Conservation (phyloP, 2,329 filamentous ascomycete species). For the Acrocalymma vagum region DNA sequence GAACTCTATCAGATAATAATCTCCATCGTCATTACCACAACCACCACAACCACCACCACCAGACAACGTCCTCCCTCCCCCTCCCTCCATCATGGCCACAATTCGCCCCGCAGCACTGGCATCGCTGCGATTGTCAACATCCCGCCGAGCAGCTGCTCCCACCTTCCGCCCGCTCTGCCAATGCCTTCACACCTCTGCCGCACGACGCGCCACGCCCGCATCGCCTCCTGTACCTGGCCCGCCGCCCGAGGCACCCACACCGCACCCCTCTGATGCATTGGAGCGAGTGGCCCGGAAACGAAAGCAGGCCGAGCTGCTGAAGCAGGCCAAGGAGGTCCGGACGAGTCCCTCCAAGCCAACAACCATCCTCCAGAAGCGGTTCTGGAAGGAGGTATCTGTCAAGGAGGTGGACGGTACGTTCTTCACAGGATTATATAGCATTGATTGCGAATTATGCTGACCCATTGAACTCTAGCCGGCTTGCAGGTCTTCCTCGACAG, state of each 20-base stretch:
- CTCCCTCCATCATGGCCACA: slow-evolving; percentile 30
- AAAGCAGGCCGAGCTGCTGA: slow-evolving; percentile 59
- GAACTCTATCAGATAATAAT: background rate
- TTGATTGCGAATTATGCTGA: background rate
- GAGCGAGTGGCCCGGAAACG: slow-evolving; percentile 58
- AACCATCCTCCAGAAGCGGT: slow-evolving; percentile 71
- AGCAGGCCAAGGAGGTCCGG: slow-evolving; percentile 54
- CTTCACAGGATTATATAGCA: background rate
- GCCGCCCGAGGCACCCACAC: slow-evolving; percentile 65
- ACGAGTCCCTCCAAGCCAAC: slow-evolving; percentile 54
- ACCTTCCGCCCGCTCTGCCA: slow-evolving; percentile 35
- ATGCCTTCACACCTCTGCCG: slow-evolving; percentile 52
- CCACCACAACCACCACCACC: slow-evolving; percentile 5
- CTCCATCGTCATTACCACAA: background rate
- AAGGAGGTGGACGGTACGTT: slow-evolving; percentile 65
- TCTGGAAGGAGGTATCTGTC: slow-evolving; percentile 87
- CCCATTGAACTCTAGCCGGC: slow-evolving; percentile 39
- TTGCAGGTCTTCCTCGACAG: slow-evolving; percentile 77
- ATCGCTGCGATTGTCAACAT: slow-evolving; percentile 23
- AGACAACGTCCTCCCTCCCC: background rate
- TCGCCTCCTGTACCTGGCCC: slow-evolving; percentile 66
- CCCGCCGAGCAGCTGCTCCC: slow-evolving; percentile 23
- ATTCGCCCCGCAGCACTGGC: slow-evolving; percentile 38
- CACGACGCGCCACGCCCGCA: slow-evolving; percentile 62
- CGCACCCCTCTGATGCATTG: slow-evolving; percentile 56